Base-by-base conservation (phyloP, 352 stramenopile species). In the Ophiocytium majus region DNA sequence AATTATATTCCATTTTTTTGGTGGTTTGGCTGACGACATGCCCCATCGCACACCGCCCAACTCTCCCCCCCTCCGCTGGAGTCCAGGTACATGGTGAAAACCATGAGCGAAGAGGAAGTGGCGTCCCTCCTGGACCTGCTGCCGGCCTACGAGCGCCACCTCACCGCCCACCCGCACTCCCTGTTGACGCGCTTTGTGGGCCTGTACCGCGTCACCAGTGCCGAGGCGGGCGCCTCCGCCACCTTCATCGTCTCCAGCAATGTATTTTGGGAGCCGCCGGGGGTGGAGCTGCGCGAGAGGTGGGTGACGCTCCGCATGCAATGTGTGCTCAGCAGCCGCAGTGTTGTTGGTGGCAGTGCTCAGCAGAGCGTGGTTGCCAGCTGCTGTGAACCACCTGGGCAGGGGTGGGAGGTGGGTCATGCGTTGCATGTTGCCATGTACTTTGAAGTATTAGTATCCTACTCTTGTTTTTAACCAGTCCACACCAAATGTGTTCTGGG, bases 401-500 rank as follows among this genome's bases (percentile, higher is more conserved):
- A n/a, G n/a, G n/a, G n/a, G n/a, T n/a, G n/a, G n/a, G n/a, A n/a
- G n/a, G n/a, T n/a, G n/a, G n/a, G n/a, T n/a, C n/a, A n/a, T n/a
- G n/a, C n/a, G n/a, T n/a, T n/a, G n/a, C n/a, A n/a, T n/a, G n/a
- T n/a, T n/a, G n/a, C n/a, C n/a, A n/a, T n/a, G n/a, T n/a, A n/a
- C n/a, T n/a, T n/a, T n/a, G n/a, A n/a, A n/a, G n/a, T n/a, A n/a
- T n/a, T n/a, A n/a, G n/a, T n/a, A n/a, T n/a, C n/a, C n/a, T n/a
- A n/a, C n/a, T n/a, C n/a, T n/a, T n/a, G n/a, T n/a, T n/a, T n/a
- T n/a, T n/a, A n/a, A n/a, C n/a, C n/a, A n/a, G n/a, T n/a, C n/a
- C n/a, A n/a, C n/a, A n/a, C n/a, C n/a, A n/a, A 88, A 88, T 63
- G 79, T 88, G 0, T 88, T 88, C 76, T 88, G 14, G 5, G 66